Conservation (phyloP, 352 stramenopile species). For the Pseudoperonospora humuli region DNA sequence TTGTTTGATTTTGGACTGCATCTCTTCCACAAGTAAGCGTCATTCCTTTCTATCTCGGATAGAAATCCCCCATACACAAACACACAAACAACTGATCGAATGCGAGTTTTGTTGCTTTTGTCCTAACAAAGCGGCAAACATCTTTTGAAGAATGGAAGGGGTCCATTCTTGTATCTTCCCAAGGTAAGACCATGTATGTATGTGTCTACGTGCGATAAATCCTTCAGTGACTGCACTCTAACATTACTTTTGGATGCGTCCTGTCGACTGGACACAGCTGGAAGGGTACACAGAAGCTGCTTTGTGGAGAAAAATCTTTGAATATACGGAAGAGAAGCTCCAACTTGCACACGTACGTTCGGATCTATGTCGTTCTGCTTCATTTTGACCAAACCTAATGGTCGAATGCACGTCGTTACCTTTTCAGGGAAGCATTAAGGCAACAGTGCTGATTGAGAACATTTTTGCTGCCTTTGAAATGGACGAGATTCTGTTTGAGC, state of each 20-base stretch:
- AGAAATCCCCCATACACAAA: no score
- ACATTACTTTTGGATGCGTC: background rate
- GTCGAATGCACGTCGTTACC: background rate
- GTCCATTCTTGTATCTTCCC: constrained; percentile 92
- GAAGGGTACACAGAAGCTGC: constrained; percentile 90
- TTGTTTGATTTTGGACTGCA: constrained; percentile 95
- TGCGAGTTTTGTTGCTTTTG: no score
- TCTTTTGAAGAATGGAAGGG: constrained; percentile 63
- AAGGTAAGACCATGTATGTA: no score
- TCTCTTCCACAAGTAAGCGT: constrained; percentile 90
- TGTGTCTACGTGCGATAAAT: no score
- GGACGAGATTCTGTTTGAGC: constrained; percentile 94
- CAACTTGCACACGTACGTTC: constrained; percentile 61
- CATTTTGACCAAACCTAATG: background rate
- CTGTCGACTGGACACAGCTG: constrained; percentile 34
- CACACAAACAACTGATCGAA: no score
- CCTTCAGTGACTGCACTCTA: no score
- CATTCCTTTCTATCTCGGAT: no score
- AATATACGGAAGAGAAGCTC: constrained; percentile 83
- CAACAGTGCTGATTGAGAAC: constrained; percentile 93
- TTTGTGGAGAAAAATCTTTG: constrained; percentile 95
- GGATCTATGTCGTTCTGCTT: background rate
- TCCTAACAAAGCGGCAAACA: constrained; percentile 41
- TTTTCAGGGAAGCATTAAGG: constrained; percentile 64
- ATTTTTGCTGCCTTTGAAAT: constrained; percentile 96